phyloP scores from a whole-genome alignment of 1,284 basidiomycete genomes.

The Ceratobasidium papillatum region DNA sequence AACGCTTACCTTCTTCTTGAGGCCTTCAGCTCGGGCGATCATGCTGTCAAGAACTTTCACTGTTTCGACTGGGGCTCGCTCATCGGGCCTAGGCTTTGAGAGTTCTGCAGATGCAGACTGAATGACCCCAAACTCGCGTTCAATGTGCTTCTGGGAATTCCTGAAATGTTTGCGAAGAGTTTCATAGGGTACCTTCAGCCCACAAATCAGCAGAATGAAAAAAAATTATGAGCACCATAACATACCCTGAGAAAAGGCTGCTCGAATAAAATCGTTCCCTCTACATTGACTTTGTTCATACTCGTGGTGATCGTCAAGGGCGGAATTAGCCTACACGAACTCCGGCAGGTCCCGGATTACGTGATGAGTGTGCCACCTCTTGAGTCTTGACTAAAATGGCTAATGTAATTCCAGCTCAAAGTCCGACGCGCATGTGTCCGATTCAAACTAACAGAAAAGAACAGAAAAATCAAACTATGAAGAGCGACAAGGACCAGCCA shows the following conservation, averaged over 20 bases:
- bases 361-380: background rate
- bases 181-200: constrained; percentile 79
- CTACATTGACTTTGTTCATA: constrained; percentile 51
- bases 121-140: constrained; percentile 74
- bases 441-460: background rate
- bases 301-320: constrained; percentile 36
- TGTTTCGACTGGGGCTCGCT: constrained; percentile 60
- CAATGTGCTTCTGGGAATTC: constrained; percentile 78
- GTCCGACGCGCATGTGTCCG: background rate
- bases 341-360: constrained; percentile 9
- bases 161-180: constrained; percentile 86
- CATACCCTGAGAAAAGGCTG: constrained; percentile 83
- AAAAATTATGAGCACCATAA: constrained; percentile 35
- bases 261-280: constrained; percentile 86
- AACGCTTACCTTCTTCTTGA: constrained; percentile 78
- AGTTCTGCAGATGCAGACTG: constrained; percentile 67
- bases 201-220: constrained; percentile 40
- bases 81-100: constrained; percentile 55
- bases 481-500: background rate
- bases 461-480: background rate
- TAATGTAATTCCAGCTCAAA: background rate
- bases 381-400: background rate
- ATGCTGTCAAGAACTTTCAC: constrained; percentile 73
- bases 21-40: constrained; percentile 74
- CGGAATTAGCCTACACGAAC: background rate